Conservation (phyloP, 768 basidiomycete species). For the Clitopilus passeckerianus region DNA sequence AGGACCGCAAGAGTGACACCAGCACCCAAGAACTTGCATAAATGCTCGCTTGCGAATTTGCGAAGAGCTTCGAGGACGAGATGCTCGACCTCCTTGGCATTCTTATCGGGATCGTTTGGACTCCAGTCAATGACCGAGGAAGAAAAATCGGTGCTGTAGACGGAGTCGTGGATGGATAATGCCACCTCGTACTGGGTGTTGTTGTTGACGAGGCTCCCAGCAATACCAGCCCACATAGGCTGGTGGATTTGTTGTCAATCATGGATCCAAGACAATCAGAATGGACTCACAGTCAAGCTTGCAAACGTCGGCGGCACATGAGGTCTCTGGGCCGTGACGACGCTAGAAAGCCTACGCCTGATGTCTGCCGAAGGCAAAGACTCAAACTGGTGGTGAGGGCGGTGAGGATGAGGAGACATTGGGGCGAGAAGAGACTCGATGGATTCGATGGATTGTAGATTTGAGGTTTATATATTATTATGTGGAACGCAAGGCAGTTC, state of each 20-base stretch:
- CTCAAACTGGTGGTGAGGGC: slow-evolving; percentile 53
- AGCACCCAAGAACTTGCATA: slow-evolving; percentile 84
- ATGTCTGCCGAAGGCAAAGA: slow-evolving; percentile 61
- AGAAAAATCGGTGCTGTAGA: slow-evolving; percentile 78
- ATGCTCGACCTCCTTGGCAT: slow-evolving; percentile 55
- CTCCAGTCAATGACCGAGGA: slow-evolving; percentile 52
- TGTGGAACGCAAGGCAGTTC: slow-evolving; percentile 14
- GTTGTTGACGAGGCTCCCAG: slow-evolving; percentile 56
- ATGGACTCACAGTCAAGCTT: slow-evolving; percentile 56
- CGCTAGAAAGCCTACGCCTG: slow-evolving; percentile 62
- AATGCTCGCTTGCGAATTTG: slow-evolving; percentile 69
- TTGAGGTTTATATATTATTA: slow-evolving; percentile 24
- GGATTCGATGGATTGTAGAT: neutral
- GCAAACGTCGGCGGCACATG: slow-evolving; percentile 44
- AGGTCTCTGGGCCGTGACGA: slow-evolving; percentile 42
- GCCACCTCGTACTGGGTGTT: slow-evolving; percentile 65
- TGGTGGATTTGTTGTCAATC: slow-evolving; percentile 24
- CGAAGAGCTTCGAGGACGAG: slow-evolving; percentile 62
- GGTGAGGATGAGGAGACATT: slow-evolving; percentile 28
- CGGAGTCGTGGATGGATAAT: slow-evolving; percentile 78
- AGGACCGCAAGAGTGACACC: slow-evolving; percentile 71
- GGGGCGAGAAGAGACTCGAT: slow-evolving; percentile 9
- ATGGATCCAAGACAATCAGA: slow-evolving; percentile 12
- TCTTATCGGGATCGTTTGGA: slow-evolving; percentile 46
- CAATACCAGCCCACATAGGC: slow-evolving; percentile 89